Base-by-base conservation (phyloP, 352 stramenopile species). In the Pythium folliculosum region DNA sequence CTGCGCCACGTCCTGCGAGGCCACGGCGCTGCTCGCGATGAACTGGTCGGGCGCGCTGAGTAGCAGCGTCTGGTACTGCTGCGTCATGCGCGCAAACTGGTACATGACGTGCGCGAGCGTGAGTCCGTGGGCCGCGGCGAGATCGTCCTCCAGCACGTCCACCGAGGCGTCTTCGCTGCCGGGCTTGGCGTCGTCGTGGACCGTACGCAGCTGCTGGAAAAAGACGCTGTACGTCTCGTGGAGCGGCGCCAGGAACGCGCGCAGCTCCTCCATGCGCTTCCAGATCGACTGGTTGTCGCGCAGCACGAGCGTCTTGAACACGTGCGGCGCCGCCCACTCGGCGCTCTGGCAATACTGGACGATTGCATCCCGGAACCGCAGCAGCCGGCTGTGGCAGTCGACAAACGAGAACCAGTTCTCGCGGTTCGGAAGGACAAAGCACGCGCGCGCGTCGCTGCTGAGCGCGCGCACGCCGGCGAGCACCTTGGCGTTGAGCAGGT, bases 71-170 rank as follows among this genome's bases (percentile, higher is more conserved):
- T 73, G 67, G 55, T 92, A 95, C 57, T 88, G 77, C 59, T 92
- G 83, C 51, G 73, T 84, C 78, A 95, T 85, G 1, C 86, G 81
- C 5, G 77, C 83, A 12, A 92, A 76, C 53, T 92, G 82, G 64
- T 93, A 91, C 80, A 91, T 90, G 27, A 93, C 71, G 45, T 93
- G 83, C 25, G 80, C 80, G 3, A 95, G 72, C 37, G 81, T 93
- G 25, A 91, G 71, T 27, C 78, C 80, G 52, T 81, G 67, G 6
- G 75, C 64, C 16, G 74, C 53, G 17, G 71, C 49, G 23, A 73
- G 55, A 54, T 83, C 75, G 14, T 77, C 72, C 5, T 70, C 75
- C 37, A 70, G 51, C 8, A 76, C 55, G 17, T 81, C 70, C 23
- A 72, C 53, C 16, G 48, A 55, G 30, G 50, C 21, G 1, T 44